Evolutionary conservation across 768 basidiomycete genomes (phyloP).

Genomic region (Sarcodon sp.): DNA sequence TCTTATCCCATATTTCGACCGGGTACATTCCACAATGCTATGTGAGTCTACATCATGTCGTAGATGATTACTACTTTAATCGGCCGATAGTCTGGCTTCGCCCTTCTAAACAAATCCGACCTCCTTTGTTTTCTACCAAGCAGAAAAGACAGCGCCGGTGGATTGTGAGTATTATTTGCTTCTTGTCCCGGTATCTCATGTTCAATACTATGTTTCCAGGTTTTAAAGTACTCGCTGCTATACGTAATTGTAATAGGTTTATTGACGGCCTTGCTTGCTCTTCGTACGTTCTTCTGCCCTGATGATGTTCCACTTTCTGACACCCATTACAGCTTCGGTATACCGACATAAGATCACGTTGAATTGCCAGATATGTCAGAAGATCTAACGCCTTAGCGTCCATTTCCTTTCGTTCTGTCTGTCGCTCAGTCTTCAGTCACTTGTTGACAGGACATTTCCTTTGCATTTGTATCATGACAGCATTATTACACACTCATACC

Average conservation of each 20-base stretch:
- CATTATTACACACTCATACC: too few species aligned
- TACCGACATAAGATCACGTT: constrained; percentile 75
- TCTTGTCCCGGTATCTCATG: background rate
- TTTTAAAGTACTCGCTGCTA: constrained; percentile 76
- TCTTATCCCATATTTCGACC: constrained; percentile 80
- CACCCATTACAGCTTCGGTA: constrained; percentile 42
- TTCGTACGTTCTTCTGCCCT: constrained; percentile 45
- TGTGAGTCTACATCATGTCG: constrained; percentile 37
- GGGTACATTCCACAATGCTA: constrained; percentile 85
- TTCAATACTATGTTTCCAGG: constrained; percentile 22
- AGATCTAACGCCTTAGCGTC: constrained; percentile 41
- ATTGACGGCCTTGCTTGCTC: constrained; percentile 68
- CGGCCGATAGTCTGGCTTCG: constrained; percentile 74
- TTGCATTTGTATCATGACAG: too few species aligned
- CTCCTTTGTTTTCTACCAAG: constrained; percentile 89
- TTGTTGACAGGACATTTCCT: constrained; percentile 2
- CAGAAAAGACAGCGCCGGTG: constrained; percentile 86
- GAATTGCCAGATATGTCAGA: constrained; percentile 75
- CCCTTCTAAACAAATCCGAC: constrained; percentile 86
- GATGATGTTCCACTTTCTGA: constrained; percentile 6
- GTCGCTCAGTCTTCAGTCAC: constrained; percentile 6
- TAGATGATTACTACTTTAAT: constrained; percentile 4
- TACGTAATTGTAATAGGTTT: constrained; percentile 67
- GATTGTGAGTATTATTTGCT: constrained; percentile 43
- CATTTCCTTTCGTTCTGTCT: background rate